These are phyloP conservation scores for Coemansia sp. DNA, from an alignment of 192 early-diverging fungal species.

Conservation along the genomic window DNA sequence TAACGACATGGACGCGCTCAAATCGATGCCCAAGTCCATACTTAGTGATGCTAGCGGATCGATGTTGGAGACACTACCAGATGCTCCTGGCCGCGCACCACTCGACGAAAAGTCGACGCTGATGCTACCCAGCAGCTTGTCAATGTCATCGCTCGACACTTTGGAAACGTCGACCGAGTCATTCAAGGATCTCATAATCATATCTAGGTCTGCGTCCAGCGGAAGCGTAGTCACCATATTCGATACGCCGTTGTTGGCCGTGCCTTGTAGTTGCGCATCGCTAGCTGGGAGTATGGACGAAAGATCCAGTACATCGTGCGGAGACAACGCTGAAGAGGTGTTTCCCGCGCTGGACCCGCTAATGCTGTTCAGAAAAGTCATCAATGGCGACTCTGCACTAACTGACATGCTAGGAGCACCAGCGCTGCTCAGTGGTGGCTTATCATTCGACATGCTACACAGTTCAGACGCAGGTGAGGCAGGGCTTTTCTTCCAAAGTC, in stretches of 20 bases:
- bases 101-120: conserved; percentile 22
- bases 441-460: conserved; percentile 29
- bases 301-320: conserved; percentile 13
- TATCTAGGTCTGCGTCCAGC: conserved; percentile 37
- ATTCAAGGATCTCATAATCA: conserved; percentile 43
- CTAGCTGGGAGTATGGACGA: conserved; percentile 20
- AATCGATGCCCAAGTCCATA: conserved; percentile 28
- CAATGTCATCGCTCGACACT: conserved; percentile 43
- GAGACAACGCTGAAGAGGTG: not conserved
- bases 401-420: conserved; percentile 4
- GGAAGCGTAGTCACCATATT: conserved; percentile 17
- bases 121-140: conserved; percentile 47
- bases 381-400: conserved; percentile 9
- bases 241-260: not conserved
- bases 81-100: not conserved
- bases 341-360: conserved; percentile 10
- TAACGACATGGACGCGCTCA: conserved; percentile 13
- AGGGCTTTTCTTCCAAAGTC: conserved; percentile 1
- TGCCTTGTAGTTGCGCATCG: not conserved
- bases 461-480: not conserved
- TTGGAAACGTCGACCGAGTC: conserved; percentile 31
- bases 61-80: not conserved
- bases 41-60: conserved; percentile 35
- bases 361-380: conserved; percentile 9
- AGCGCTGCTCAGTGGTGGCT: not conserved